Percentiles rank a stretch among this genome's conserved stretches.
phyloP scores from a whole-genome alignment of 768 basidiomycete species.

The Antrodiella citrinella region DNA sequence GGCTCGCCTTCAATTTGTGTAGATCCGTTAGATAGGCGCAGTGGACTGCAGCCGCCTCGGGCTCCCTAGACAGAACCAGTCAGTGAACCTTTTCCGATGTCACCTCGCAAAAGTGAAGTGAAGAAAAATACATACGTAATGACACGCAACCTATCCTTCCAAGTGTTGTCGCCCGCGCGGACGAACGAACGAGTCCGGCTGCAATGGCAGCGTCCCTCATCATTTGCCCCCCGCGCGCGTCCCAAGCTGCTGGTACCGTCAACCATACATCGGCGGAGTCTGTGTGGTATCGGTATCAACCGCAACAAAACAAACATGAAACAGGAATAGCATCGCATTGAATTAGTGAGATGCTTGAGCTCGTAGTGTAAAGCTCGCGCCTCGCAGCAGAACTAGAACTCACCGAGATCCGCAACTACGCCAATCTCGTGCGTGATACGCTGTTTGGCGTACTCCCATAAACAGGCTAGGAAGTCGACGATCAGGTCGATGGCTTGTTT shows the following conservation, averaged over 20 bases:
- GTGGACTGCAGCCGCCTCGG: conserved; percentile 88
- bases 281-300: too few relatives aligned
- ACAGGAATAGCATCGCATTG: background rate
- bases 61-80: conserved; percentile 32
- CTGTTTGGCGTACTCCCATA: conserved; percentile 84
- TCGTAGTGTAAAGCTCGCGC: background rate
- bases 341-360: conserved; percentile 1
- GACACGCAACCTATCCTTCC: conserved; percentile 77
- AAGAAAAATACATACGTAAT: conserved; percentile 44
- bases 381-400: too few relatives aligned
- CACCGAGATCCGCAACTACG: conserved; percentile 78
- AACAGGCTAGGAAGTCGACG: conserved; percentile 70
- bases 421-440: conserved; percentile 86
- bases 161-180: conserved; percentile 61
- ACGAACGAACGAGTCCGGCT: conserved; percentile 71
- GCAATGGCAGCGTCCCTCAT: conserved; percentile 82
- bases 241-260: conserved; percentile 89
- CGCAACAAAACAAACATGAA: too few relatives aligned
- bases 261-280: conserved; percentile 81
- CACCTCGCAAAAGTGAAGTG: background rate
- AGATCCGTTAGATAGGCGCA: conserved; percentile 76
- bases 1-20: conserved; percentile 69
- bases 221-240: conserved; percentile 74
- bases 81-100: conserved; percentile 2
- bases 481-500: conserved; percentile 76